Evolutionary conservation across 192 early-diverging fungal genomes (phyloP).

Genomic region (Funneliformis geosporum): DNA sequence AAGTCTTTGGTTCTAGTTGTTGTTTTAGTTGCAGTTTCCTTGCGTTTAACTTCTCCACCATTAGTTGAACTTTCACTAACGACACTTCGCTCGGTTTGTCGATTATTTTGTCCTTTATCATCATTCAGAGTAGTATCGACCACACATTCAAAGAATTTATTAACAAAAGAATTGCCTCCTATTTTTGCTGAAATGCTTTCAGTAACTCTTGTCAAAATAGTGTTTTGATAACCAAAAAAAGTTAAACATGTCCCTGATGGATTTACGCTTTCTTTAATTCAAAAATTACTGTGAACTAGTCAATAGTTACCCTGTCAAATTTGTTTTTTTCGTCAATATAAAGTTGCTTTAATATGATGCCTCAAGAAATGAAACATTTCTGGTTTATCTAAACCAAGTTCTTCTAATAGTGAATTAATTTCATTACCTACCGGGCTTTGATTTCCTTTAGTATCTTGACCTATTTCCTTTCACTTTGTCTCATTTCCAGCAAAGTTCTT

Average conservation of each 20-base stretch:
- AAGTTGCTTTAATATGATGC: not conserved
- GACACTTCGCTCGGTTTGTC: not conserved
- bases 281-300: not conserved
- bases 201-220: not conserved
- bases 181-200: slow-evolving; percentile 4
- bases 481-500: too few species aligned
- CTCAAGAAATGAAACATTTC: not conserved
- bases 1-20: too few species aligned
- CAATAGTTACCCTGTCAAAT: slow-evolving; percentile 15
- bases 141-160: too few species aligned
- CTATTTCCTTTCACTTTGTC: too few species aligned
- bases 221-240: too few species aligned
- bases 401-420: not conserved
- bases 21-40: too few species aligned
- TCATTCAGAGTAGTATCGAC: not conserved
- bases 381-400: not conserved
- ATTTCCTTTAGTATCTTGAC: not conserved
- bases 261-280: too few species aligned
- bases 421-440: too few species aligned
- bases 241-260: too few species aligned
- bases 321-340: slow-evolving; percentile 4
- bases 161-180: not conserved
- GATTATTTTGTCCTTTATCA: not conserved
- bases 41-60: too few species aligned
- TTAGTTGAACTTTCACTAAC: too few species aligned